Percentiles rank a stretch among this genome's conserved stretches.
Evolutionary conservation across 2,329 filamentous ascomycete genomes (phyloP).

Genomic region (Pseudogymnoascus sp.): DNA sequence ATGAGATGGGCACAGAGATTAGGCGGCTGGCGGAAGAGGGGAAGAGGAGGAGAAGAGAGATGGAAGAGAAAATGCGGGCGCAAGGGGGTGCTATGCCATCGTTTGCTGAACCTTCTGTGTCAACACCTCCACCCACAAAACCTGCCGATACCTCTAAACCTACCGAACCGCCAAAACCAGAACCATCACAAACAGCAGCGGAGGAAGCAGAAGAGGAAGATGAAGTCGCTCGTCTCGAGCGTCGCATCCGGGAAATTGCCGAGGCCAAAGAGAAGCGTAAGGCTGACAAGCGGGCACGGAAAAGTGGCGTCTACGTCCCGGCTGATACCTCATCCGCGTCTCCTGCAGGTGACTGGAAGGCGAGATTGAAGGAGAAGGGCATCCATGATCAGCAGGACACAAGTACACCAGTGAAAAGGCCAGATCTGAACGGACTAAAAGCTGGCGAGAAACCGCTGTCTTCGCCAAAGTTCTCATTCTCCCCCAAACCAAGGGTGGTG

Average conservation of each 20-base stretch:
- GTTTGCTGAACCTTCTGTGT: conserved; percentile 9
- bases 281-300: conserved; percentile 33
- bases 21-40: conserved; percentile 44
- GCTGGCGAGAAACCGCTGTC: conserved; percentile 34
- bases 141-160: conserved; percentile 15
- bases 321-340: conserved; percentile 19
- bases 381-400: conserved; percentile 18
- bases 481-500: conserved; percentile 21
- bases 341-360: conserved; percentile 10
- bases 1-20: conserved; percentile 43
- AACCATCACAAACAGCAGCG: conserved; percentile 7
- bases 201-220: conserved; percentile 30
- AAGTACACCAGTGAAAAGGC: conserved; percentile 27
- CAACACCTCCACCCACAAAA: conserved; percentile 17
- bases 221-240: conserved; percentile 38
- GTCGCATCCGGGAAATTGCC: conserved; percentile 34
- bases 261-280: conserved; percentile 32
- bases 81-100: conserved; percentile 13
- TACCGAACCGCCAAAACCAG: conserved; percentile 10
- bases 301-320: conserved; percentile 27
- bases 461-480: conserved; percentile 29
- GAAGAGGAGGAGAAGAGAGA: conserved; percentile 41
- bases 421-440: conserved; percentile 31
- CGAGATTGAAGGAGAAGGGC: conserved; percentile 14
- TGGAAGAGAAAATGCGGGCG: conserved; percentile 33